phyloP scores from a whole-genome alignment of 345 rosid species.

The Eucalyptus camaldulensis region DNA sequence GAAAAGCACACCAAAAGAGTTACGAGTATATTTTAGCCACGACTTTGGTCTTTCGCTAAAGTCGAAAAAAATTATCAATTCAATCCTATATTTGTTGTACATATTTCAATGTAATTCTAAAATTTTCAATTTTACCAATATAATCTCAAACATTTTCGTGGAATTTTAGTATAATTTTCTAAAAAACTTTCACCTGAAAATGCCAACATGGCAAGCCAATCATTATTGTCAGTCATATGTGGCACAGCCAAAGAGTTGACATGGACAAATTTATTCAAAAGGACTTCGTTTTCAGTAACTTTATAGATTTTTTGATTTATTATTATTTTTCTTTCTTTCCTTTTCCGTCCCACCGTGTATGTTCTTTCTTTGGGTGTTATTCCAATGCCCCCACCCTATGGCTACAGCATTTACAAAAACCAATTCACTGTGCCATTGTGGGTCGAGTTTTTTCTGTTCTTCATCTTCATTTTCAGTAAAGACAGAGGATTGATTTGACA shows the following conservation, averaged over 20 bases:
- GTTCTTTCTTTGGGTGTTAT: too few relatives aligned
- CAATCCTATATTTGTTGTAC: too few relatives aligned
- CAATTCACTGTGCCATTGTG: too few relatives aligned
- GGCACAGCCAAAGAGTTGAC: not conserved
- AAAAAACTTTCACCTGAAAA: accelerated
- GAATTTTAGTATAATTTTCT: not conserved
- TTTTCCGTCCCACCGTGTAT: too few relatives aligned
- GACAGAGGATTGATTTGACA: too few relatives aligned
- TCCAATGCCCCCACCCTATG: too few relatives aligned
- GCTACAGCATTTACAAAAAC: too few relatives aligned
- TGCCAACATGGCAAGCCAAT: accelerated
- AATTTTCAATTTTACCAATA: not conserved
- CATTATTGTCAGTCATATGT: accelerated
- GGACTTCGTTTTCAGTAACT: not conserved
- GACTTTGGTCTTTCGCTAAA: not conserved
- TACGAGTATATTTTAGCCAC: not conserved
- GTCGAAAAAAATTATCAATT: not conserved
- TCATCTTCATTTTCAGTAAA: too few relatives aligned
- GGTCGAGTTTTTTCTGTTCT: too few relatives aligned
- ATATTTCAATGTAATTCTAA: too few relatives aligned
- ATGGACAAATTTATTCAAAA: not conserved
- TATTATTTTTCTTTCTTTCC: too few relatives aligned
- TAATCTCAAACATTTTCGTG: not conserved
- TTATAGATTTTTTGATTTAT: too few relatives aligned
- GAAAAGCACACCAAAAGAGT: not conserved